phyloP scores from a whole-genome alignment of 805 yeast species.

The Yarrowia divulgata region DNA sequence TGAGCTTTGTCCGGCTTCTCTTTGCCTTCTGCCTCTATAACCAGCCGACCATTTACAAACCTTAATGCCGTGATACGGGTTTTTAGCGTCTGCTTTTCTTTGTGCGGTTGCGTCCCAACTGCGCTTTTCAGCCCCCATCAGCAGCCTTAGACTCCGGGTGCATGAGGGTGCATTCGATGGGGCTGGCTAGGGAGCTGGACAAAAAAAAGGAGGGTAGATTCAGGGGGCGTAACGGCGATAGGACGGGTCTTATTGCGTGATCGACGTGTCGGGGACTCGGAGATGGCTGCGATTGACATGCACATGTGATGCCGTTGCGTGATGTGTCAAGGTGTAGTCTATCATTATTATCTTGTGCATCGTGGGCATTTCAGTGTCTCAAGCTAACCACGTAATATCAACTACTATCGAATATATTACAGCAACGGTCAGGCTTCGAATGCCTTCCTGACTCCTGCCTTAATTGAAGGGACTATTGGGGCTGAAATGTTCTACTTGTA shows the following conservation, averaged over 20 bases:
- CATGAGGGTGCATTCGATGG: not conserved
- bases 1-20: not conserved
- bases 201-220: not conserved
- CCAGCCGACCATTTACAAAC: conserved; percentile 32
- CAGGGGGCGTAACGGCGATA: not conserved
- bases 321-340: too few species aligned
- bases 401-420: too few species aligned
- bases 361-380: too few species aligned
- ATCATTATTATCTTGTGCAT: too few species aligned
- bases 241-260: conserved; percentile 10
- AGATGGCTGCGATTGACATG: not conserved
- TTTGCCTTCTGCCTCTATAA: not conserved
- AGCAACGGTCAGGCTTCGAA: too few species aligned
- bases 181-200: conserved; percentile 19
- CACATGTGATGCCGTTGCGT: conserved; percentile 9
- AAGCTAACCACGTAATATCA: too few species aligned
- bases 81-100: not conserved
- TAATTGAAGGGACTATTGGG: too few species aligned
- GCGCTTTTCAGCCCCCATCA: conserved; percentile 32
- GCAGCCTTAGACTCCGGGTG: not conserved
- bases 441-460: too few species aligned
- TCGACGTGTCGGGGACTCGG: not conserved
- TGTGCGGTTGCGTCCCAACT: conserved; percentile 12
- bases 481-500: too few species aligned
- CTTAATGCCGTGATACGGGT: not conserved